A percentile compares a stretch with the other conserved stretches of the same genome.
These are phyloP conservation scores for Mycena pura DNA, from an alignment of 768 basidiomycete species.

Conservation along the genomic window DNA sequence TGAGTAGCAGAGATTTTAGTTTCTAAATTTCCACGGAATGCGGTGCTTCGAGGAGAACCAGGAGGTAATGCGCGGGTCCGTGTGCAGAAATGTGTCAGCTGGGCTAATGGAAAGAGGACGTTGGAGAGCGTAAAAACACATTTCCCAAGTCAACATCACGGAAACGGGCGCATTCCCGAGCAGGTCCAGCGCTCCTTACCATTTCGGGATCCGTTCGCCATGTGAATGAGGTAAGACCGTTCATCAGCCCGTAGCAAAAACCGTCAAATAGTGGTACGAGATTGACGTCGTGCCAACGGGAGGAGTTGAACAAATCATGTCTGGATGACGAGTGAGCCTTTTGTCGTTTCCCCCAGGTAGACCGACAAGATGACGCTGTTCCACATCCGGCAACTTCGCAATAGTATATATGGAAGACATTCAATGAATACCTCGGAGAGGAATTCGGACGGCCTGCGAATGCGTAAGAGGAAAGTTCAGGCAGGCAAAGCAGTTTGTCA, in stretches of 20 bases:
- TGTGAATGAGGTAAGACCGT: background rate
- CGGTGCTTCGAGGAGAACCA: background rate
- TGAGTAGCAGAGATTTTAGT: background rate
- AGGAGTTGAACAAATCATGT: conserved; percentile 11
- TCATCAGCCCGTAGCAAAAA: conserved; percentile 2
- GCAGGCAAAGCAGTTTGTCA: too few relatives aligned
- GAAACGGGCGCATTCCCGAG: conserved; percentile 1
- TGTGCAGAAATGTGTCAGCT: conserved; percentile 6
- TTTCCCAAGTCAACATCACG: background rate
- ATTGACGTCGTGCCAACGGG: conserved; percentile 12
- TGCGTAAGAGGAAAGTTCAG: too few relatives aligned
- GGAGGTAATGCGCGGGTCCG: background rate
- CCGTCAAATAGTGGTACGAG: conserved; percentile 1
- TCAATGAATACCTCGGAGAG: conserved; percentile 11
- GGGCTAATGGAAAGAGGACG: background rate
- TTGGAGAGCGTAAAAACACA: background rate
- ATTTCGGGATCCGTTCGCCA: too few relatives aligned
- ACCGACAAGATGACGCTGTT: conserved; percentile 11
- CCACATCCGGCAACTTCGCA: too few relatives aligned
- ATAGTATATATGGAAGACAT: conserved; percentile 9
- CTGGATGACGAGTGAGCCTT: background rate
- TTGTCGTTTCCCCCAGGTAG: background rate
- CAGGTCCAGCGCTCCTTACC: conserved; percentile 1
- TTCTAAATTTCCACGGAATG: background rate
- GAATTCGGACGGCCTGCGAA: too few relatives aligned